These are phyloP conservation scores for Hyaloperonospora brassicae DNA, from an alignment of 352 stramenopile species.

Conservation along the genomic window DNA sequence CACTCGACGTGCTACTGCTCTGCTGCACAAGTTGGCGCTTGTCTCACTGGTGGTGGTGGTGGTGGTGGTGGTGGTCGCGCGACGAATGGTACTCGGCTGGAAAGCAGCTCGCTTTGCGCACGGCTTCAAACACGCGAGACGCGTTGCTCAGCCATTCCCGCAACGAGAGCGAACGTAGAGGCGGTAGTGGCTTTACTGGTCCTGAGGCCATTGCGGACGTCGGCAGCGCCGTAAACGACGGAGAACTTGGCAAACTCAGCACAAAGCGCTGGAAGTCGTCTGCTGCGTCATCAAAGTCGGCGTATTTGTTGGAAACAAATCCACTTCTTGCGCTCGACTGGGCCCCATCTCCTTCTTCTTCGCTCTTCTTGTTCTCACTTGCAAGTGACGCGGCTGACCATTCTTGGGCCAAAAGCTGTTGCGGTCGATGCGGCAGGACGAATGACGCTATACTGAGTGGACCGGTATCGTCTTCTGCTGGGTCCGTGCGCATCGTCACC, in stretches of 20 bases:
- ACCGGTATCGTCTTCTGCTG: constrained; percentile 2
- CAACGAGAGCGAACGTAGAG: constrained; percentile 36
- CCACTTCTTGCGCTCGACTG: neutral
- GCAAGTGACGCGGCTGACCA: constrained; percentile 2
- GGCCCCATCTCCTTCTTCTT: constrained; percentile 6
- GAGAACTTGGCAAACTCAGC: constrained; percentile 22
- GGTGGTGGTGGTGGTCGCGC: constrained; percentile 15
- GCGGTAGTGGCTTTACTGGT: constrained; percentile 9
- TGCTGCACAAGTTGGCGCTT: too few relatives aligned
- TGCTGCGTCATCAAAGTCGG: constrained; percentile 29
- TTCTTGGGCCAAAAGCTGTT: constrained; percentile 4
- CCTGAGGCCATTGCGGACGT: constrained; percentile 3
- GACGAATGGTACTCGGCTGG: constrained; percentile 38
- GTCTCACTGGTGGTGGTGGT: constrained; percentile 22
- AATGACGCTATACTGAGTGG: constrained; percentile 11
- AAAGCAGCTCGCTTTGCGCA: constrained; percentile 58
- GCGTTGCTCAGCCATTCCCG: constrained; percentile 73
- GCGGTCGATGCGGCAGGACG: constrained; percentile 15
- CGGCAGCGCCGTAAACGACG: constrained; percentile 19
- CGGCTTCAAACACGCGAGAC: constrained; percentile 54
- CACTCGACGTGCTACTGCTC: neutral
- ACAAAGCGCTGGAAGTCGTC: constrained; percentile 25
- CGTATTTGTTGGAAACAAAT: constrained; percentile 14
- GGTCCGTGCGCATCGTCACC: constrained; percentile 8
- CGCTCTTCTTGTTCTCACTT: constrained; percentile 11